Evolutionary conservation across 2,329 filamentous ascomycete species (phyloP), one percentile per base, ranked within the genome.

Genomic region (Pseudocercospora crystallina): DNA sequence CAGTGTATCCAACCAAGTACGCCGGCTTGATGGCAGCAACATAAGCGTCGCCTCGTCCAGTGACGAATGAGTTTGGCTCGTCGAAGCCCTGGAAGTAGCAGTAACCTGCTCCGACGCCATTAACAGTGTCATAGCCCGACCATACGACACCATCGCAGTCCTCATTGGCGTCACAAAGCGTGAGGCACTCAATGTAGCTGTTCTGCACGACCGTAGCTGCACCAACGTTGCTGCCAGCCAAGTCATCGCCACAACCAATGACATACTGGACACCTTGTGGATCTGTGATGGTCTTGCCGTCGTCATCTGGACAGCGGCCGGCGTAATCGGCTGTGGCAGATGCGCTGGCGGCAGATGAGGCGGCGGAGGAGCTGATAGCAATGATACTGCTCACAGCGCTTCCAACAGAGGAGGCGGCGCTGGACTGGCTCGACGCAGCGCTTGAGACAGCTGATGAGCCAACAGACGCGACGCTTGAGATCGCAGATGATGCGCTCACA

Each of bases 31-130:
- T 20, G 7, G 30, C 43, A 17, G 33, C 43, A 5, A 45, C 32
- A 11, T 20, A n/a, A 8, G 32, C 30, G 43, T 45, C 37, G 31
- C 8, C 29, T 15, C 20, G 20, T 26, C 8, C 33, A 12, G 43
- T 32, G 8, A 36, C 13, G 14, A 45, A 45, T 17, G 9, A 29
- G 31, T 34, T 17, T 26, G 35, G 32, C 8, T 14, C 42, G 11
- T n/a, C 26, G 30, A 51, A 46, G 30, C 13, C 15, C 20, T 51
- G 45, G 42, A 51, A 46, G 37, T 46, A 51, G 14, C 48, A 51
- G n/a, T 51, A 35, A 8, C 48, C 48, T 11, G 48, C 9, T 9
- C 48, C 48, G 33, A 46, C 30, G 30, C 48, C 48, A n/a, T 46
- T 41, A 14, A 17, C n/a, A 15, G 34, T 26, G 30, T 43, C 48